phyloP scores from a whole-genome alignment of 1,139 yeast genomes.

The Suhomyces ambrosiae region DNA sequence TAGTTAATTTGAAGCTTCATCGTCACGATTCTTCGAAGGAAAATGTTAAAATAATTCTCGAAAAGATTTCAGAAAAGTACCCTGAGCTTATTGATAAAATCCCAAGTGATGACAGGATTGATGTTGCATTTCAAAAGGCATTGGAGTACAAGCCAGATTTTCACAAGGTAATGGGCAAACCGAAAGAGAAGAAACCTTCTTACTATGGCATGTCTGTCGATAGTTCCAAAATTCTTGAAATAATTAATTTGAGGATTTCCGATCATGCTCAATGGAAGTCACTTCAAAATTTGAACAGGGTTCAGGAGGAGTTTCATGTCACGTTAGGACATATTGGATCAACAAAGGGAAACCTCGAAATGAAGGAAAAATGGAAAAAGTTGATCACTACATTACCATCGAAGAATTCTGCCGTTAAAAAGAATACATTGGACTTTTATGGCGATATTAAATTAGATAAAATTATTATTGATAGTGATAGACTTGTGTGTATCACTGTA shows the following conservation, averaged over 20 bases:
- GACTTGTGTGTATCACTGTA: conserved; percentile 61
- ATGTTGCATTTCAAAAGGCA: conserved; percentile 51
- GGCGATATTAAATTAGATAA: conserved; percentile 45
- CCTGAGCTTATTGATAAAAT: conserved; percentile 45
- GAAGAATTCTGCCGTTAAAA: conserved; percentile 13
- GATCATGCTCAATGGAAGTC: conserved; percentile 31
- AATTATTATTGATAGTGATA: conserved; percentile 51
- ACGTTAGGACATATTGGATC: conserved; percentile 65
- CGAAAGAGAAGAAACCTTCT: conserved; percentile 16
- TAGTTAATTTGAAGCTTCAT: conserved; percentile 46
- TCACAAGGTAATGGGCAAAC: conserved; percentile 36
- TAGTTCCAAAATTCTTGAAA: conserved; percentile 5
- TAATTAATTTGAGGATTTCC: conserved; percentile 14
- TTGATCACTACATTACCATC: conserved; percentile 17
- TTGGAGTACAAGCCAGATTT: conserved; percentile 53
- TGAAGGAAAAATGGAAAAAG: conserved; percentile 27
- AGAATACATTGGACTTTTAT: conserved; percentile 18
- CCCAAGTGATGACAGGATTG: conserved; percentile 46
- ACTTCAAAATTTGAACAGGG: conserved; percentile 32
- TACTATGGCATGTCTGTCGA: conserved; percentile 35
- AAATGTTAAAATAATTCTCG: conserved; percentile 53
- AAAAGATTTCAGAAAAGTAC: conserved; percentile 38
- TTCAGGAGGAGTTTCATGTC: conserved; percentile 70
- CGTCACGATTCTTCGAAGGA: conserved; percentile 49
- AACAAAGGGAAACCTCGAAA: conserved; percentile 26